phyloP scores from a whole-genome alignment of 1,284 basidiomycete genomes.

The Puccinia coronata region DNA sequence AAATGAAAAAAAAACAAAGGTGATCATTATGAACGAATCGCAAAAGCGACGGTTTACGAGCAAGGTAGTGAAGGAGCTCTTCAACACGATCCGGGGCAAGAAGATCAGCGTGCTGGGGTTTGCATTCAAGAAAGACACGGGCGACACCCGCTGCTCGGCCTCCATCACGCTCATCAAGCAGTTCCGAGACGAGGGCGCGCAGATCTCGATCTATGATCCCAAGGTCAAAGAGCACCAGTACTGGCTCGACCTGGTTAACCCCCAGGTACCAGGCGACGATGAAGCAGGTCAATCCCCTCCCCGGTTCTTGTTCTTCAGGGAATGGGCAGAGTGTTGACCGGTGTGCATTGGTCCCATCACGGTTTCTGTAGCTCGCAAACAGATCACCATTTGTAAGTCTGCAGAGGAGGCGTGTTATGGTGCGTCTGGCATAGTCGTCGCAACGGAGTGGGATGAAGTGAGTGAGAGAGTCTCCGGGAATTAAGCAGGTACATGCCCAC shows the following conservation, averaged over 20 bases:
- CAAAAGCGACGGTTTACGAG: constrained; percentile 67
- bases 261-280: constrained; percentile 64
- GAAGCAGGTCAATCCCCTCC: constrained; percentile 60
- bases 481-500: background rate
- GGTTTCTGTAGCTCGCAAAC: constrained; percentile 86
- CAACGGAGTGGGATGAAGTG: constrained; percentile 55
- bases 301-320: no score
- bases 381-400: constrained; percentile 74
- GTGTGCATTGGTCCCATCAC: no score
- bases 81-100: constrained; percentile 87
- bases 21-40: constrained; percentile 94
- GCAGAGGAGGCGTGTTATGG: constrained; percentile 84
- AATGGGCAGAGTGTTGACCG: background rate
- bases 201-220: constrained; percentile 88
- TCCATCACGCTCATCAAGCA: constrained; percentile 90
- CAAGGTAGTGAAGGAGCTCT: constrained; percentile 66
- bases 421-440: constrained; percentile 86
- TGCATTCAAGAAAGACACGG: constrained; percentile 54
- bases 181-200: constrained; percentile 86
- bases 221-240: constrained; percentile 65
- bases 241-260: constrained; percentile 51
- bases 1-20: constrained; percentile 60
- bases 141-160: constrained; percentile 76
- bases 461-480: constrained; percentile 7
- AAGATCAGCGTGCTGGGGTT: constrained; percentile 94